Conservation (phyloP, 225 moss, liverwort and hornwort genomes). For the Bryum argenteum region DNA sequence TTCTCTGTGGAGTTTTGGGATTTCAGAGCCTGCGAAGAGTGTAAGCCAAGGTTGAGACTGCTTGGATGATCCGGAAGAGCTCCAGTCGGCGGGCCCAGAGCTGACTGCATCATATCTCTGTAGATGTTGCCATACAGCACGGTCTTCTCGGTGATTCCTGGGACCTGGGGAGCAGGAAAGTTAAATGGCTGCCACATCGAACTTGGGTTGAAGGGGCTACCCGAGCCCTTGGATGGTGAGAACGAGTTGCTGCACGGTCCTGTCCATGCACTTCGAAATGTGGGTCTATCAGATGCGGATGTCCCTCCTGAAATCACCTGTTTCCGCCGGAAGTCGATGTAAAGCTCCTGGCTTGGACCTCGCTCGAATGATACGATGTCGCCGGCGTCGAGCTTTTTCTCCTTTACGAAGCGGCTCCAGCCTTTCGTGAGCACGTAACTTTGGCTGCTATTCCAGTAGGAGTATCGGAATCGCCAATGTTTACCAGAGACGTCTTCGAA, state of each 20-base stretch:
- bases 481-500: slow-evolving; percentile 94
- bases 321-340: slow-evolving; percentile 87
- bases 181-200: slow-evolving; percentile 60
- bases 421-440: slow-evolving; percentile 99
- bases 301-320: slow-evolving; percentile 65
- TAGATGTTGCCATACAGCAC: slow-evolving; percentile 48
- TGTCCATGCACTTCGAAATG: slow-evolving; percentile 53
- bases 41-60: slow-evolving; percentile 38
- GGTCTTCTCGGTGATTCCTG: slow-evolving; percentile 47
- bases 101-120: slow-evolving; percentile 56
- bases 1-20: slow-evolving; percentile 48
- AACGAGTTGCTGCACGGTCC: slow-evolving; percentile 49
- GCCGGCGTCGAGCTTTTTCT: slow-evolving; percentile 98
- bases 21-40: slow-evolving; percentile 35
- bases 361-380: slow-evolving; percentile 93
- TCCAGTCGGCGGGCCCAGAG: too few species aligned
- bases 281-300: slow-evolving; percentile 52
- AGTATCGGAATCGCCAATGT: slow-evolving; percentile 98
- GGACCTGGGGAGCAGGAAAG: slow-evolving; percentile 37
- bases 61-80: too few species aligned
- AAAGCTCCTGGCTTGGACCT: slow-evolving; percentile 83
- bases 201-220: slow-evolving; percentile 29
- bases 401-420: slow-evolving; percentile 98
- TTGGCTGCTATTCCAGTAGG: slow-evolving; percentile 99
- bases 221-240: slow-evolving; percentile 36